Base-by-base conservation (phyloP, 2,329 filamentous ascomycete species). In the Simplicillium sp. region DNA sequence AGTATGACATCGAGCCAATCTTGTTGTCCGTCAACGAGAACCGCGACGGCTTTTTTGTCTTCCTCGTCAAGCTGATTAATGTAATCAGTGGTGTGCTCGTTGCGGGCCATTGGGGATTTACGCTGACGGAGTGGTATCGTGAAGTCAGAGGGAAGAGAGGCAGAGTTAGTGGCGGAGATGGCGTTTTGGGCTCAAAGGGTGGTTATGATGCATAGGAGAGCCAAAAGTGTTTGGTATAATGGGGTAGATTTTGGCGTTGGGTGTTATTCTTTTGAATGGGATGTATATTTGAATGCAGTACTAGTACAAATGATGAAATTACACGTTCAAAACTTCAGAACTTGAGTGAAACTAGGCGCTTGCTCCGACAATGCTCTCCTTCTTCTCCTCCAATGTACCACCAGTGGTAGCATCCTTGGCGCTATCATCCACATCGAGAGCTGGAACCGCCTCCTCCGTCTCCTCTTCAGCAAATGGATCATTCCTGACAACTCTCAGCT, bases 1-100 rank as follows among this genome's bases (percentile, higher is more conserved):
- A 97, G 68, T 98, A 94, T 66, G 90, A 97, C 59, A 96, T 98
- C 52, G 92, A 98, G 70, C 92, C 92, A 2, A 89, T 98, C 53
- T 68, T 92, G 59, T 70, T 98, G 40, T 82, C 84, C 20, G 82
- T 98, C 34, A 82, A 83, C 46, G 90, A 97, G 66, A 79, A 80
- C 54, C 79, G 88, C 55, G 81, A 82, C 43, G 73, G 84, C 34
- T 69, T 95, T 44, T 64, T 95, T 48, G 70, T 75, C 17, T 77
- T 98, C 51, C 46, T 89, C 35, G 74, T 97, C 49, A 80, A 90
- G 57, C 65, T 96, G 38, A 82, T 97, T 49, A 98, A 98, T 62
- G 84, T 97, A 14, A 72, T 96, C 11, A 86, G 80, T 45, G 92
- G 92, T 12, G 87, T 96, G 15, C 68, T 98, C 48, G 92, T 98